Base-by-base conservation (phyloP, 345 rosid genomes). In the Draba incana region DNA sequence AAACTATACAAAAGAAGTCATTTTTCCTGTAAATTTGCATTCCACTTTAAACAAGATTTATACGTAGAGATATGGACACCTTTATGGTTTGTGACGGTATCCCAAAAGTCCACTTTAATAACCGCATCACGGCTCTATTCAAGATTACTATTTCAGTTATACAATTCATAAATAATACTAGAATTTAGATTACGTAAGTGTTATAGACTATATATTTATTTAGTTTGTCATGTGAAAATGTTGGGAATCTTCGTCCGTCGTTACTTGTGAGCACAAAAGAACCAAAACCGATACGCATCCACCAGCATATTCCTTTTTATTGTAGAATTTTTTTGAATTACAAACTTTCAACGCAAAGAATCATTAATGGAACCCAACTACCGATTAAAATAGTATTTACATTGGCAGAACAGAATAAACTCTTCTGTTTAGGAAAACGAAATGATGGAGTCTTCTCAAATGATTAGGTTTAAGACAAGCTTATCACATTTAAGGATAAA, bases 251-350 rank as follows among this genome's bases (percentile, higher is more conserved):
- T 71, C 57, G 42, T 38, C 62, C 42, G 31, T 46, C 41, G 39
- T 70, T 52, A 70, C 68, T 43, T 62, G 75, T 45, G 41, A 44
- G 69, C 69, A 71, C 69, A 71, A 62, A 53, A 23, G 39, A 63
- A 4, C 57, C 31, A 35, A 46, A 54, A 63, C 57, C 70, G 2
- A 71, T 13, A 38, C 58, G 70, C 43, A 71, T 46, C 57, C 33
- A 63, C 50, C 25, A 63, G 64, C 69, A 63, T 71, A 54, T 63
- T 4, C 69, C 50, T 12, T 47, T 38, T 8, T 15, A 30, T 27
- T 10, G 13, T 23, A 11, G 15, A 41, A 27, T 6, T 0, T 45
- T 57, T 48, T 27, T 8, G 23, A 37, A 58, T 37, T 16, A 37
- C 41, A 15, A 38, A 58, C 5, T 49, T 45, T 71, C 68, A 62